Evolutionary conservation across 108 stramenopile species (phyloP).

Genomic region (Ochromonas danica): DNA sequence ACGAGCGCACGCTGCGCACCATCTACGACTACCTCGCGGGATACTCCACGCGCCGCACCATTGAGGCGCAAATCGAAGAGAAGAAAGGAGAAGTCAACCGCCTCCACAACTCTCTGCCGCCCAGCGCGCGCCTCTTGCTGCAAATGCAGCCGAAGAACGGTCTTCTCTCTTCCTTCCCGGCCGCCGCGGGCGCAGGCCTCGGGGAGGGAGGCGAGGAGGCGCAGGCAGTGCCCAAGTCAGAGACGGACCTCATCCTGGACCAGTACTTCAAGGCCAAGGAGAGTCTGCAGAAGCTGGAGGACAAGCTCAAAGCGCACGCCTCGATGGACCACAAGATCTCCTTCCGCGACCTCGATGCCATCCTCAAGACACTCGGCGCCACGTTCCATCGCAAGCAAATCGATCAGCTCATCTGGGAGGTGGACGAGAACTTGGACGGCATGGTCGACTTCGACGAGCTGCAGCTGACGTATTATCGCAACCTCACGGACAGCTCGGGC

Average conservation of each 20-base stretch:
- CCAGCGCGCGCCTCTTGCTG: background rate
- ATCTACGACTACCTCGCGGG: conserved; percentile 23
- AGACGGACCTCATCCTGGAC: background rate
- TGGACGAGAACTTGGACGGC: conserved; percentile 21
- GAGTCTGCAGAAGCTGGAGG: conserved; percentile 10
- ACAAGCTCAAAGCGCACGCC: conserved; percentile 11
- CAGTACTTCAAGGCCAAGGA: conserved; percentile 10
- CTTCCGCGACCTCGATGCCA: conserved; percentile 19
- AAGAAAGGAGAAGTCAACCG: conserved; percentile 22
- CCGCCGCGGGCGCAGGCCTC: background rate
- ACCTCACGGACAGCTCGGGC: conserved; percentile 1
- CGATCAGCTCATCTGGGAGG: conserved; percentile 28
- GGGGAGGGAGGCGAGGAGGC: background rate
- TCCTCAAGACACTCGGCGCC: background rate
- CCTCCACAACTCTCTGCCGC: background rate
- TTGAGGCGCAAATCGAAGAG: background rate
- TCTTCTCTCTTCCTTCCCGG: background rate
- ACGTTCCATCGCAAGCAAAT: background rate
- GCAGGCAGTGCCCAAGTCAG: background rate
- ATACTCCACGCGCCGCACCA: background rate
- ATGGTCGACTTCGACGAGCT: conserved; percentile 20
- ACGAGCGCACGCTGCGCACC: background rate
- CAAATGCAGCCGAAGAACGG: background rate
- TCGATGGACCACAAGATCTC: conserved; percentile 6
- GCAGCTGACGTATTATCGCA: conserved; percentile 33